Base-by-base conservation (phyloP, 495 filamentous ascomycete species). In the Hypoxylon rickii region DNA sequence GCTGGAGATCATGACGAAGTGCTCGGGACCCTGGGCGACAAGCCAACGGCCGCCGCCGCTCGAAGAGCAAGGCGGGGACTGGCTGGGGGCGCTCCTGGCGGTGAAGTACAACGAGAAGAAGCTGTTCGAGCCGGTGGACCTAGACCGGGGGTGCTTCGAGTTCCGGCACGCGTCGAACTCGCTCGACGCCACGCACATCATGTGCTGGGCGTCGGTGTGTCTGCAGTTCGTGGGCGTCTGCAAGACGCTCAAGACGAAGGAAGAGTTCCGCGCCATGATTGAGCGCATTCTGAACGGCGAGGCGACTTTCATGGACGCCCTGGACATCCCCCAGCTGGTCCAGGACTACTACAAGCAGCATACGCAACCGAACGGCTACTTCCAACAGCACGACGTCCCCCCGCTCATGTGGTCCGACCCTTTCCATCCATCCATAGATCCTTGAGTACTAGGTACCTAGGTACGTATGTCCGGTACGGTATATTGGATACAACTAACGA, bases 71-170 rank as follows among this genome's bases (percentile, higher is more conserved):
- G 26, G n/a, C n/a, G n/a, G n/a, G n/a, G n/a, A n/a, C n/a, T n/a
- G n/a, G n/a, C n/a, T n/a, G n/a, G n/a, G n/a, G n/a, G n/a, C n/a
- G n/a, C n/a, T n/a, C n/a, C n/a, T n/a, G 24, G 10, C 4, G 4
- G 24, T 29, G 24, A 10, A 29, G 10, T 29, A 5, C 5, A 10
- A 29, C 24, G 24, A 29, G 24, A 10, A 29, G 10, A 10, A 29
- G 10, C 24, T 29, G 24, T 29, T 29, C 4, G 24, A 29, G 44
- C 13, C 16, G 19, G 41, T 51, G 13, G 57, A 61, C 19, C 17
- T 5, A 1, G 11, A 38, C 3, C 51, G 58, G 11, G 51, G 58
- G 0, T 51, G 51, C 2, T 33, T 61, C 45, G 51, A 61, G 34
- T 61, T 61, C 46, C 58, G 58, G 1, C 11, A 38, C 1, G 40